Evolutionary conservation across 371 early-diverging fungal species (phyloP), one percentile per base, ranked within the genome.

Genomic region (Quaeritorhiza haematococci): DNA sequence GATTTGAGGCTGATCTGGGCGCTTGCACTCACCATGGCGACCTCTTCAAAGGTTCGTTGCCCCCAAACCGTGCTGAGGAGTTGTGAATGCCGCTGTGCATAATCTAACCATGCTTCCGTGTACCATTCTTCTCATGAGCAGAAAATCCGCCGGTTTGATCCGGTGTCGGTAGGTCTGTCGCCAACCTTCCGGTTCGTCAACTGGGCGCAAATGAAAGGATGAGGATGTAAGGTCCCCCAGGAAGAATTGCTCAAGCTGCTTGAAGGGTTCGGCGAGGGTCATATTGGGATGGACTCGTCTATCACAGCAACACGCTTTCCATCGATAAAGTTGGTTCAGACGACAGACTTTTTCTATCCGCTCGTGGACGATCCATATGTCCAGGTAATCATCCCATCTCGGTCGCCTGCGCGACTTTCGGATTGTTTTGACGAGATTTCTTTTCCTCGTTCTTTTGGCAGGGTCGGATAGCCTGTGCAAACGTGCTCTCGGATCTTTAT

Each of bases 291-390:
- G 68, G 68, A 68, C 52, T 50, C 68, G 6, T 48, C 55, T 34
- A 58, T 68, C 19, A 67, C 47, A 8, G 49, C 55, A n/a, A 69
- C 69, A 1, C 3, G 49, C n/a, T 35, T 56, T 26, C 29, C 50
- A 17, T 69, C 55, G 15, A 34, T 68, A 10, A 59, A 50, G 48
- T 47, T 68, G 2, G 68, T 68, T 8, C 68, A 68, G 38, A 68
- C 68, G 23, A 68, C 68, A 15, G 68, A 68, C 53, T 67, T 66
- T 48, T 68, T 68, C 55, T 68, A 68, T 38, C 68, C 68, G 1
- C 33, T 63, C 21, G 42, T 69, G 5, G 65, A 69, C 32, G 70
- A 67, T 59, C 69, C 68, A 15, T 66, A 68, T 41, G 24, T 47
- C 13, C 58, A 48, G 15, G 46, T 58, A 29, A 6, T 24, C 27